Evolutionary conservation across 2,329 filamentous ascomycete genomes (phyloP).

Genomic region (Colletotrichum salicis): DNA sequence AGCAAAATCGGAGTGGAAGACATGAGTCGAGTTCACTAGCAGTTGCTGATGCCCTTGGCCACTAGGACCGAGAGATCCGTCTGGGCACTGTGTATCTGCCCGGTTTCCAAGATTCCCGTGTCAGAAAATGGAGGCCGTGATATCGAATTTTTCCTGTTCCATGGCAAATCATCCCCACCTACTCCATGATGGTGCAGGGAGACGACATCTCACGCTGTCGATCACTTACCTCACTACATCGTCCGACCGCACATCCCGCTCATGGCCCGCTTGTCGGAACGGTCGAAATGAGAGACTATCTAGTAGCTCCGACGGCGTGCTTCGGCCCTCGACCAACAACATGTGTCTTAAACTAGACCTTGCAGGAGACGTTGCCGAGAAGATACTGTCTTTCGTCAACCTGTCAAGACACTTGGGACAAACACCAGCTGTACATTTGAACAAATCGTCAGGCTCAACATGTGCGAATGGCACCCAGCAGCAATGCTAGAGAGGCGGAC

Average conservation of each 20-base stretch:
- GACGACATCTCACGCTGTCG: slow-evolving; percentile 12
- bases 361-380: background rate
- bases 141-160: background rate
- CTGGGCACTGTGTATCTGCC: background rate
- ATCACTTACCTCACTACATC: slow-evolving; percentile 6
- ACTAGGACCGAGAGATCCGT: slow-evolving; percentile 3
- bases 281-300: background rate
- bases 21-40: background rate
- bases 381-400: background rate
- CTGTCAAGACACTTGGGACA: background rate
- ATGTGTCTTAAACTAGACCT: background rate
- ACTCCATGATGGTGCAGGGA: slow-evolving; percentile 20
- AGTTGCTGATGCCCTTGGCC: background rate
- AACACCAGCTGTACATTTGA: too few species aligned
- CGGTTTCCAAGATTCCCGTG: background rate
- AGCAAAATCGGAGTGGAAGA: background rate
- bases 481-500: too few species aligned
- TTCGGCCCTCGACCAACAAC: background rate
- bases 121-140: slow-evolving; percentile 1
- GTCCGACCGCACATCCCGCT: background rate
- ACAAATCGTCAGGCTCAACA: too few species aligned
- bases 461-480: too few species aligned
- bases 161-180: background rate
- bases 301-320: background rate
- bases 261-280: background rate